Base-by-base conservation (phyloP, 805 yeast species). In the Candida stauntonica region DNA sequence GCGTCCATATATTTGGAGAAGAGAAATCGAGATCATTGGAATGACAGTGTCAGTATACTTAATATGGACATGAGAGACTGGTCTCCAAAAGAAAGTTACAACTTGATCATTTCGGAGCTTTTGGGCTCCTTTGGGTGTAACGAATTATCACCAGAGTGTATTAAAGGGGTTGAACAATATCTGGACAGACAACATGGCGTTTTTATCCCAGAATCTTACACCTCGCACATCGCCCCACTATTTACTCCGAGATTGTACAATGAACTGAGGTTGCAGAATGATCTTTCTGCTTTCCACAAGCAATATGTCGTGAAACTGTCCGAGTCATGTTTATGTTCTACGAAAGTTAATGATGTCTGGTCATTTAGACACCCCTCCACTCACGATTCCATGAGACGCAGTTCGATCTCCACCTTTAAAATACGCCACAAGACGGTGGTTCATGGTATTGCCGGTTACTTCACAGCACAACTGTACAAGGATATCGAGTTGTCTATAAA, bases 61-160 rank as follows among this genome's bases (percentile, higher is more conserved):
- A 60, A 68, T 30, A 66, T 63, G 4, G 95, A 89, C 58, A 73
- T 79, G 59, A 62, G 93, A 14, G 44, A 51, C 3, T 75, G 80
- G 79, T 38, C 52, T 7, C 67, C 66, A 3, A 47, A 46, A 6
- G 44, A 55, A 11, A 63, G 64, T 14, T 68, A 72, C 39, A 72
- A 84, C 52, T 52, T 89, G 30, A 72, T 88, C 7, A 70, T 91
- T 2, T 82, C 94, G 31, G 97, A 89, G 57, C 63, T 91, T 7
- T 60, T 89, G 19, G 97, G 97, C 5, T 85, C 95, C 13, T 84
- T 91, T 63, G 97, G 95, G 4, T 91, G 94, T 58, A 91, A 89
- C 59, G 97, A 89, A 56, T 67, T 86, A 14, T 72, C 86, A 7
- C 97, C 98, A 0, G 98, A 89, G 57, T 80, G 93, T 41, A 58